phyloP scores from a whole-genome alignment of 441 rosid species.

The Capsella rubella region DNA sequence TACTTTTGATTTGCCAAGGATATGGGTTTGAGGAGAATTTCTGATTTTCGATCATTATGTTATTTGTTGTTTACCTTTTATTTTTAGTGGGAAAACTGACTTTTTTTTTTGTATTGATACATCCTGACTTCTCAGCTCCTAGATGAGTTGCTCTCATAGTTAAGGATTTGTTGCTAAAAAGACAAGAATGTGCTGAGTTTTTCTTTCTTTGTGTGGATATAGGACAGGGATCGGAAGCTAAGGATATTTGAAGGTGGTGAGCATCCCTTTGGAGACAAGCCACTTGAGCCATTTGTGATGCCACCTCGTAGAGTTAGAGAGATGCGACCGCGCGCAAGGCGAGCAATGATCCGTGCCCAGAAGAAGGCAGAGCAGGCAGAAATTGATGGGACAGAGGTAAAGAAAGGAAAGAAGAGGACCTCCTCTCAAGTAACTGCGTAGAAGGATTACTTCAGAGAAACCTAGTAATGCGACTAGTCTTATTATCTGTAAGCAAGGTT shows the following conservation, averaged over 20 bases:
- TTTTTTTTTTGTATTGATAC: background rate
- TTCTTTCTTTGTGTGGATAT: slow-evolving; percentile 38
- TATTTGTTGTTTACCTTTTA: slow-evolving; percentile 17
- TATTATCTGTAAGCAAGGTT: slow-evolving; percentile 28
- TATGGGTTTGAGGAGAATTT: background rate
- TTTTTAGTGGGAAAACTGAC: slow-evolving; percentile 12
- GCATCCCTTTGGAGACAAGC: slow-evolving; percentile 90
- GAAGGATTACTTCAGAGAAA: slow-evolving; percentile 19
- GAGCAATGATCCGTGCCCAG: slow-evolving; percentile 94
- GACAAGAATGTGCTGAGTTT: slow-evolving; percentile 18
- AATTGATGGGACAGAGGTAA: slow-evolving; percentile 50
- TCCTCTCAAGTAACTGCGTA: slow-evolving; percentile 42
- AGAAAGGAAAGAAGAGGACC: slow-evolving; percentile 62
- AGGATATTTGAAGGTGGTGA: slow-evolving; percentile 86
- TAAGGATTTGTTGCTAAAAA: slow-evolving; percentile 4
- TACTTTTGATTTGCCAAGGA: background rate
- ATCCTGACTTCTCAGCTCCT: slow-evolving; percentile 7
- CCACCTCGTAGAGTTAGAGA: slow-evolving; percentile 89
- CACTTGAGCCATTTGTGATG: slow-evolving; percentile 77
- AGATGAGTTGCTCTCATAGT: slow-evolving; percentile 2
- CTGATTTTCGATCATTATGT: background rate
- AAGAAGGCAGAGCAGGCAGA: slow-evolving; percentile 81
- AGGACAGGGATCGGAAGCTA: slow-evolving; percentile 94
- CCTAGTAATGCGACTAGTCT: slow-evolving; percentile 8
- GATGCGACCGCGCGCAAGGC: slow-evolving; percentile 91